These are phyloP conservation scores for Linnemannia schmuckeri DNA, from an alignment of 192 early-diverging fungal genomes.

Conservation along the genomic window DNA sequence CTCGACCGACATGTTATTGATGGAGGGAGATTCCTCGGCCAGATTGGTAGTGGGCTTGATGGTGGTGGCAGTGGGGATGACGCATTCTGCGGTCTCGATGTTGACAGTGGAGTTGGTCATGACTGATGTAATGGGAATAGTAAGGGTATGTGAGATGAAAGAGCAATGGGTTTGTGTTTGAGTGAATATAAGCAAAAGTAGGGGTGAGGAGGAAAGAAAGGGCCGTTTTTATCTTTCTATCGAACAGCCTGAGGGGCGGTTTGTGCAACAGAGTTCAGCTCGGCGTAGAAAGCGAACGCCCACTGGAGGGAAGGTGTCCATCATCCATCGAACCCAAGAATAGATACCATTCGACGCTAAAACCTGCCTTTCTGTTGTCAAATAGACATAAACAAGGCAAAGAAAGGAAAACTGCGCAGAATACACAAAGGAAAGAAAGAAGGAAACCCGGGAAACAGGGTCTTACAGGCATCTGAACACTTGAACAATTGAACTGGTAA, in stretches of 20 bases:
- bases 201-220: too few species aligned
- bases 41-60: slow-evolving; percentile 13
- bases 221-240: too few species aligned
- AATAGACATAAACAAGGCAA: neutral
- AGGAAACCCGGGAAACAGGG: neutral
- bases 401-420: neutral
- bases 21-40: neutral
- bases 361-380: neutral
- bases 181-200: neutral
- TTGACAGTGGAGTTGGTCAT: slow-evolving; percentile 10
- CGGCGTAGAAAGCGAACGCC: slow-evolving; percentile 70
- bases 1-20: slow-evolving; percentile 12
- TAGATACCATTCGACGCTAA: neutral
- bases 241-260: too few species aligned
- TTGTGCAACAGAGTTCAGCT: slow-evolving; percentile 74
- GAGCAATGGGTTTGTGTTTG: neutral
- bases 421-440: neutral
- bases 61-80: neutral
- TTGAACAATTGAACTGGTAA: neutral
- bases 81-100: slow-evolving; percentile 1
- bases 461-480: neutral
- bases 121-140: neutral
- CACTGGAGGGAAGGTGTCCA: neutral
- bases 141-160: neutral
- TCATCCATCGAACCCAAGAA: neutral